Percentiles rank a stretch among this genome's conserved stretches.
phyloP scores from a whole-genome alignment of 345 rosid species.

The Gossypium anomalum region DNA sequence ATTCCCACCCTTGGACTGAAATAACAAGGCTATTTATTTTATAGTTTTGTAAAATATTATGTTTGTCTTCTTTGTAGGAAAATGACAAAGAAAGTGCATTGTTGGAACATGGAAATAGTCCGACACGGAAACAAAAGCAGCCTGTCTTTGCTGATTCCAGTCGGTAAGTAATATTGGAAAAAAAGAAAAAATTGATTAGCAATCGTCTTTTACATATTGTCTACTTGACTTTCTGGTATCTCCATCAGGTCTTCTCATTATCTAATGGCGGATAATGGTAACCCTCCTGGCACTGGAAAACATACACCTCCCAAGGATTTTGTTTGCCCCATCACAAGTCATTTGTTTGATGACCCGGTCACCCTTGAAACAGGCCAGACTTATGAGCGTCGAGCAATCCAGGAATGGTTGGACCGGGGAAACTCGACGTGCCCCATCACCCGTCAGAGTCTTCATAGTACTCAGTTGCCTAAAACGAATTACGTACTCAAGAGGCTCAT shows the following conservation, averaged over 20 bases:
- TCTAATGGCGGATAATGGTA: constrained; percentile 41
- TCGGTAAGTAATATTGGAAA: constrained; percentile 28
- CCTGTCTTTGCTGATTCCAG: constrained; percentile 32
- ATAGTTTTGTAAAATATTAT: constrained; percentile 10
- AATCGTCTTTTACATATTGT: constrained; percentile 15
- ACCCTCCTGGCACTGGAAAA: constrained; percentile 33
- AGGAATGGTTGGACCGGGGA: constrained; percentile 67
- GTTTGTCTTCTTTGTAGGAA: constrained; percentile 38
- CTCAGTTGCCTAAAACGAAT: constrained; percentile 57
- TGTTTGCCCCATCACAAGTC: constrained; percentile 65
- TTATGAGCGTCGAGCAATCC: constrained; percentile 59
- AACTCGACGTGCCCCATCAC: constrained; percentile 69
- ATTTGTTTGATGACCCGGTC: constrained; percentile 56
- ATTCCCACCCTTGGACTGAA: constrained; percentile 25
- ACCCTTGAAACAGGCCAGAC: constrained; percentile 84
- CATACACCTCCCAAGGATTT: constrained; percentile 59
- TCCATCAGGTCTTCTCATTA: constrained; percentile 28
- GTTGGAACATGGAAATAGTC: constrained; percentile 26
- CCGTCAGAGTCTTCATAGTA: constrained; percentile 49
- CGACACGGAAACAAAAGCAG: constrained; percentile 30
- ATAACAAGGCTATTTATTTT: constrained; percentile 24
- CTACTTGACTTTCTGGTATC: constrained; percentile 19
- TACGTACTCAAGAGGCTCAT: constrained; percentile 68
- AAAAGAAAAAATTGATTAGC: constrained; percentile 6
- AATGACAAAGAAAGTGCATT: constrained; percentile 32